Evolutionary conservation across 1,284 basidiomycete species (phyloP).

Genomic region (Ustilago curta): DNA sequence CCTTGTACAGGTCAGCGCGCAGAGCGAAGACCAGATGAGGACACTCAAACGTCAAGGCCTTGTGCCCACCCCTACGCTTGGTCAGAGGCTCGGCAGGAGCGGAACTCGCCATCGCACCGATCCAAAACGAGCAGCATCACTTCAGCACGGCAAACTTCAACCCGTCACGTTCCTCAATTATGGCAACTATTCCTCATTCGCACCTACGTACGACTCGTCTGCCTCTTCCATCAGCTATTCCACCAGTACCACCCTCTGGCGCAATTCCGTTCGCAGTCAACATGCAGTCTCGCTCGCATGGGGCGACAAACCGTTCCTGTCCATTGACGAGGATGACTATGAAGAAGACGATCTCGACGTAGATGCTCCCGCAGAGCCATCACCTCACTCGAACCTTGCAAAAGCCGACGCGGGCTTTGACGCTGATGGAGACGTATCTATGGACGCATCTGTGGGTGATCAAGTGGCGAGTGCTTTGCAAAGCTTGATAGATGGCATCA

Average conservation of each 20-base stretch:
- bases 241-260: constrained; percentile 36
- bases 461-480: constrained; percentile 11
- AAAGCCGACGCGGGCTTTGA: constrained; percentile 1
- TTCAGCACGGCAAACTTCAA: constrained; percentile 23
- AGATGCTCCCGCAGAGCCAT: constrained; percentile 8
- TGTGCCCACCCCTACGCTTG: constrained; percentile 42
- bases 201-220: constrained; percentile 60
- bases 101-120: constrained; percentile 27
- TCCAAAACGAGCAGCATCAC: constrained; percentile 13
- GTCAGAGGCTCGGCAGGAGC: constrained; percentile 37
- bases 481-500: constrained; percentile 28
- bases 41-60: constrained; percentile 26
- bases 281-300: constrained; percentile 24
- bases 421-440: constrained; percentile 17
- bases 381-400: background rate
- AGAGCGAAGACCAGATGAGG: constrained; percentile 34
- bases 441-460: constrained; percentile 12
- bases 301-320: constrained; percentile 28
- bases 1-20: constrained; percentile 55
- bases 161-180: constrained; percentile 58
- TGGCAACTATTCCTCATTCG: constrained; percentile 59
- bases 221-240: constrained; percentile 39
- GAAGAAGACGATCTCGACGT: constrained; percentile 15
- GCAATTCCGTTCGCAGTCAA: constrained; percentile 18
- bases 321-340: constrained; percentile 6